These are phyloP conservation scores for Tetracladium maxilliforme DNA, from an alignment of 2,329 filamentous ascomycete genomes.

Conservation along the genomic window DNA sequence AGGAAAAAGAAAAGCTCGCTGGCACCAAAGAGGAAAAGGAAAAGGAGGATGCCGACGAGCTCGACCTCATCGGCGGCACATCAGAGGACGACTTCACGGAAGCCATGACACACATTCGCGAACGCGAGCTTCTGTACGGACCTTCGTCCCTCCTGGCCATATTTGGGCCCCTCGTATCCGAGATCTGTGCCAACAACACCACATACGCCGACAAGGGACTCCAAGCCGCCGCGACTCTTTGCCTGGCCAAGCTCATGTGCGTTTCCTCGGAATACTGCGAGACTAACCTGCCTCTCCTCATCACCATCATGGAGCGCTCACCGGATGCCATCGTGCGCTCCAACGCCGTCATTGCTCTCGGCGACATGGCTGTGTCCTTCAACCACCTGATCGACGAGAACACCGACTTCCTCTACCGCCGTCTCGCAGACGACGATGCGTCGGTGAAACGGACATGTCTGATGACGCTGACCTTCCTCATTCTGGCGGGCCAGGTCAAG, in stretches of 20 bases:
- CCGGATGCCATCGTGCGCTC: constrained; percentile 84
- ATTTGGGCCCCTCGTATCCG: constrained; percentile 82
- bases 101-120: constrained; percentile 70
- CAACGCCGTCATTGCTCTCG: constrained; percentile 91
- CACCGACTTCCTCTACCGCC: constrained; percentile 91
- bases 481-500: constrained; percentile 94
- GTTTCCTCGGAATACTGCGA: constrained; percentile 96
- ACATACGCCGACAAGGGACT: constrained; percentile 79
- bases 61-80: constrained; percentile 92
- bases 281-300: constrained; percentile 77
- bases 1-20: constrained; percentile 63
- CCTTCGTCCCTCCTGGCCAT: constrained; percentile 71
- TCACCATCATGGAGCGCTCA: constrained; percentile 94
- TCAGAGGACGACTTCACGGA: constrained; percentile 90
- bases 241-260: constrained; percentile 96
- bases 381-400: constrained; percentile 99
- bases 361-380: constrained; percentile 99
- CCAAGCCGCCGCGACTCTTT: constrained; percentile 85
- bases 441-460: constrained; percentile 94
- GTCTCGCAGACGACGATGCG: constrained; percentile 74
- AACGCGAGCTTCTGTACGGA: constrained; percentile 73
- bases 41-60: constrained; percentile 65
- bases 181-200: constrained; percentile 91
- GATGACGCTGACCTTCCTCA: constrained; percentile 96
- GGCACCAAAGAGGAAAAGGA: constrained; percentile 32